Evolutionary conservation across 768 basidiomycete genomes (phyloP), one percentile per base, ranked within the genome.

Genomic region (Rhizopogon sp.): DNA sequence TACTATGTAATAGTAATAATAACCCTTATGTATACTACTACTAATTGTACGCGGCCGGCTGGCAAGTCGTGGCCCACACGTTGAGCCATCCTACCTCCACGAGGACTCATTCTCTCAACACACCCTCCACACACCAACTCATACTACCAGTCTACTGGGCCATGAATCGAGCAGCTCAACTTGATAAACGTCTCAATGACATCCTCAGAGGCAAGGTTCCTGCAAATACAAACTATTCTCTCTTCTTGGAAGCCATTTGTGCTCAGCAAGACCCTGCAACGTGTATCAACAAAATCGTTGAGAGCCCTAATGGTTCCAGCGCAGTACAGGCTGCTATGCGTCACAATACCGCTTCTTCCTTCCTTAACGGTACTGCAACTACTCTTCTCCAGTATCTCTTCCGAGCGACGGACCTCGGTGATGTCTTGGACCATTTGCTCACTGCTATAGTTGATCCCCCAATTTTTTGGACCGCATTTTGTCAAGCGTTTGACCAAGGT

Each of bases 241-340:
- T 65, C 11, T 83, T 83, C 56, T 65, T 83, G 2, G 74, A 83
- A 53, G 78, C 74, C 6, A 65, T 83, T 25, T 76, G 64, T 60
- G 53, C 56, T 5, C 76, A 78, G 52, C 60, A 65, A 3, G 76
- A 80, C 33, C 65, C 74, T 6, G 60, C 65, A 0, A 45, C 57
- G 0, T 79, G 77, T 57, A 56, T 79, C 44, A 59, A 66, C 57
- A 71, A 65, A 14, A 64, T 83, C 6, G 64, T 73, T 7, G 63
- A 60, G 14, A 74, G 71, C 56, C 49, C 59, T 3, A 40, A 59
- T 1, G 82, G 80, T 1, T 66, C 77, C 3, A 31, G 50, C 6
- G 60, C 72, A 2, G 49, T 84, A 4, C 76, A 78, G 39, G 54
- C 58, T 1, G 70, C 78, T 2, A 73, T 84, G 64, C 70, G 72